These are phyloP conservation scores for Puccinia hordei DNA, from an alignment of 1,284 basidiomycete genomes.

Conservation along the genomic window DNA sequence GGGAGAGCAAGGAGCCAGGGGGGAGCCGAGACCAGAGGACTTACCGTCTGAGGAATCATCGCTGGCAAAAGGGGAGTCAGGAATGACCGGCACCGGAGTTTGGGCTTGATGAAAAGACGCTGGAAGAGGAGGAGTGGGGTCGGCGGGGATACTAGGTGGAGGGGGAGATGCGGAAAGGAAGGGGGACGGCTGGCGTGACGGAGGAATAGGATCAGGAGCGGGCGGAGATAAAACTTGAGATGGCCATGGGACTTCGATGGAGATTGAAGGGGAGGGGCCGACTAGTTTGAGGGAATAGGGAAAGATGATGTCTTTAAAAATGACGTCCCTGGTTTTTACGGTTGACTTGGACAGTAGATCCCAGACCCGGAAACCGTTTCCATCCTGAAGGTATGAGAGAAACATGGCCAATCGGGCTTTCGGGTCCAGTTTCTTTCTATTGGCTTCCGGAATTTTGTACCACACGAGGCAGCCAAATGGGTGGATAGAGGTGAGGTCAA, in stretches of 20 bases:
- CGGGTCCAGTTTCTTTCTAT: background rate
- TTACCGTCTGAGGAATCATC: too few relatives aligned
- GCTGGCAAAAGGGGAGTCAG: too few relatives aligned
- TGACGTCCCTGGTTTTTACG: constrained; percentile 20
- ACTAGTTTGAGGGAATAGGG: background rate
- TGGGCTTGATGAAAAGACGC: background rate
- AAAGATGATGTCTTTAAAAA: background rate
- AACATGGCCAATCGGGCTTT: background rate
- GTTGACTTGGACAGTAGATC: background rate
- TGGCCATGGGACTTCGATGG: background rate
- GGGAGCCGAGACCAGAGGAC: too few relatives aligned
- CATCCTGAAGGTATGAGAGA: constrained; percentile 10
- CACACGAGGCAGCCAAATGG: constrained; percentile 28
- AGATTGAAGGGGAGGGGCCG: background rate
- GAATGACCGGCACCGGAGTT: background rate
- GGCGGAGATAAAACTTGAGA: background rate
- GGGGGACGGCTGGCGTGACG: too few relatives aligned
- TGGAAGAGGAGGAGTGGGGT: too few relatives aligned
- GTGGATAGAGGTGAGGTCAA: background rate
- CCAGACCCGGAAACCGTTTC: constrained; percentile 29
- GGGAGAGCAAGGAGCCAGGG: too few relatives aligned
- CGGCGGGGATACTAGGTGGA: too few relatives aligned
- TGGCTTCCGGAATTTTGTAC: constrained; percentile 12
- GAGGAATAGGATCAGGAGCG: too few relatives aligned
- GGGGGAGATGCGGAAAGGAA: too few relatives aligned